Base-by-base conservation (phyloP, 352 stramenopile genomes). In the Pythium phragmiticola region DNA sequence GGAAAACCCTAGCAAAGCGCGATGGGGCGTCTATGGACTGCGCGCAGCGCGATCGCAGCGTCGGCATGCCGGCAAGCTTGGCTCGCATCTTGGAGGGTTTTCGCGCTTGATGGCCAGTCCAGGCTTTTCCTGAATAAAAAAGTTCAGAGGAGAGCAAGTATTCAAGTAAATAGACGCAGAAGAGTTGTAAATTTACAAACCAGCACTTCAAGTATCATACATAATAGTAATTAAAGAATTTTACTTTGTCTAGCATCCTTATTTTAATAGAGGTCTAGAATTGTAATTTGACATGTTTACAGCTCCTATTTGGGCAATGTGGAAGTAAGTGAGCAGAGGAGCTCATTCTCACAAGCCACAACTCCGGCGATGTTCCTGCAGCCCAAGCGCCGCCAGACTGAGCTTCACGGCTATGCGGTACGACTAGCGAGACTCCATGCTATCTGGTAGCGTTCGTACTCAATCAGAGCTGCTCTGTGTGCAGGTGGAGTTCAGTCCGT, bases 401-500 rank as follows among this genome's bases (percentile, higher is more conserved):
- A 87, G 68, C 72, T 90, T 33, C 76, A 90, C 54, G 82, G 82
- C 56, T 90, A 90, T 72, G 65, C 78, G 36, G 82, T 90, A 69
- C 54, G 69, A 5, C 30, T 47, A 43, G 28, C n/a, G 28, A 42
- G 4, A 45, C 14, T 17, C 48, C 49, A 9, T 16, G 16, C 55
- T 53, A 21, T 46, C 16, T 16, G 16, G 0, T 17, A 23, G 36
- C 45, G 3, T 16, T 26, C 30, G 30, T 39, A 7, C 47, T 62
- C 12, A 62, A 9, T 1, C 13, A 30, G 9, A 45, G 4, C 3
- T 12, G 12, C 19, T 51, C 7, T 56, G 51, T 16, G 26, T 48
- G 21, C 60, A 96, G 85, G 87, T 96, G 45, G 88, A 97, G 72
- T 97, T 97, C 69, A 96, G 83, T 65, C 90, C 90, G 26, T 97